Percentiles rank a stretch among this genome's conserved stretches.
These are phyloP conservation scores for Fusarium heterosporum DNA, from an alignment of 2,329 filamentous ascomycete species.

Conservation along the genomic window DNA sequence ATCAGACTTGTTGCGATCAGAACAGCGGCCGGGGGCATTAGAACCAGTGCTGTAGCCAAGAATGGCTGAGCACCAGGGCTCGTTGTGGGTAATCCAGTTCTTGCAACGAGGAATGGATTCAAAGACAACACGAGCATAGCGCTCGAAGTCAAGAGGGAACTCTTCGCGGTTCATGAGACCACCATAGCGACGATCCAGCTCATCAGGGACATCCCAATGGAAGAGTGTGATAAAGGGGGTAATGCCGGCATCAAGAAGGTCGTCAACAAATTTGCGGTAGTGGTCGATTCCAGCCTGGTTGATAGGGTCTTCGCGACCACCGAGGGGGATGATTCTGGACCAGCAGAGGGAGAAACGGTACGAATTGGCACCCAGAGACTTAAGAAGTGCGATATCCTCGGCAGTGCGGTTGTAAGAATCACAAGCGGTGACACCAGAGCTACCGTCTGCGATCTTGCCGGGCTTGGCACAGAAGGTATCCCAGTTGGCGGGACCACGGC, in stretches of 20 bases:
- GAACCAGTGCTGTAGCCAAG: slow-evolving; percentile 82
- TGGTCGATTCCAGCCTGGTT: slow-evolving; percentile 82
- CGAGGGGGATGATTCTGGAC: slow-evolving; percentile 87
- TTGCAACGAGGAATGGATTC: slow-evolving; percentile 80
- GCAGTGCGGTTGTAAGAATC: slow-evolving; percentile 85
- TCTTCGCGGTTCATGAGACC: slow-evolving; percentile 84
- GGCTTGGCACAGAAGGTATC: slow-evolving; percentile 86
- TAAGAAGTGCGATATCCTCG: slow-evolving; percentile 82
- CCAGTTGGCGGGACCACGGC: slow-evolving; percentile 87
- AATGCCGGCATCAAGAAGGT: slow-evolving; percentile 80
- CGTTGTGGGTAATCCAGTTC: slow-evolving; percentile 92
- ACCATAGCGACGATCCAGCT: slow-evolving; percentile 82
- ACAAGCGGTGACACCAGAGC: slow-evolving; percentile 81
- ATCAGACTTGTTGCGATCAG: slow-evolving; percentile 76
- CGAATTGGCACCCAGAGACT: slow-evolving; percentile 75
- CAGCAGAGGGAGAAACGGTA: slow-evolving; percentile 90
- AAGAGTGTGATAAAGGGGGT: slow-evolving; percentile 84
- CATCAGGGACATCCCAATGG: slow-evolving; percentile 89
- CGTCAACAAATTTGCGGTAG: slow-evolving; percentile 83
- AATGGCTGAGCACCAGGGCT: slow-evolving; percentile 87
- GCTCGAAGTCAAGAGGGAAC: slow-evolving; percentile 83
- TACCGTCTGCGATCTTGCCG: slow-evolving; percentile 84
- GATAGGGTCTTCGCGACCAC: slow-evolving; percentile 82
- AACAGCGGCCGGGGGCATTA: slow-evolving; percentile 86
- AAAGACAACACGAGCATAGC: slow-evolving; percentile 83